Base-by-base conservation (phyloP, 148 eudicot species). In the Dianthus caryophyllus region DNA sequence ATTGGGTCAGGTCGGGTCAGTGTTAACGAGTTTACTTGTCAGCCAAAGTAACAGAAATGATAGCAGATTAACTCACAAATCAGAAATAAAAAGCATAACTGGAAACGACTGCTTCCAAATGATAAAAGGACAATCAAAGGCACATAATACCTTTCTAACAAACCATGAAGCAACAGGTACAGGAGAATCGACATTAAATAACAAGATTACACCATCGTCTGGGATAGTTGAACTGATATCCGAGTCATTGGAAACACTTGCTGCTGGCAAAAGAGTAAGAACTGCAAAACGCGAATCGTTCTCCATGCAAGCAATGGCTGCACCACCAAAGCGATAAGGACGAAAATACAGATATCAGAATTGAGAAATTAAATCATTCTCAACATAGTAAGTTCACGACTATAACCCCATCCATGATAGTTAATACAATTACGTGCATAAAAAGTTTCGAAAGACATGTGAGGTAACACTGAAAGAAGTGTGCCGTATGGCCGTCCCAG, bases 161-260 rank as follows among this genome's bases (percentile, higher is more conserved):
- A 79, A 80, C 97, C 98, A 94, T 16, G 85, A 71, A 62, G 84
- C 82, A 39, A 79, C 74, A 62, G 98, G 97, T 55, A 85, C 82
- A 16, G 92, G 89, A 50, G 76, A 71, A 59, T 62, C 75, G 50
- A 71, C 82, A 66, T 82, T 82, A 80, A 94, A 94, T 52, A 94
- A 48, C 66, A 90, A 72, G 58, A 94, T 83, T 18, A 74, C 69
- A 15, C 95, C 98, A 68, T 85, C 80, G 53, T 61, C 66, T 31
- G 62, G 66, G 49, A 61, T 73, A 52, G 65, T 39, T 39, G 69
- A 8, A 64, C 61, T 62, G 41, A 68, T 81, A 33, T 61, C 52
- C 67, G 83, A 66, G 24, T 74, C 73, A 48, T 36, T 31, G 15
- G 33, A 36, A 24, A 64, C 31, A 25, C 80, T 62, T 65, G 86